phyloP scores from a whole-genome alignment of 2,329 filamentous ascomycete genomes.

The Neopestalotiopsis sp. region DNA sequence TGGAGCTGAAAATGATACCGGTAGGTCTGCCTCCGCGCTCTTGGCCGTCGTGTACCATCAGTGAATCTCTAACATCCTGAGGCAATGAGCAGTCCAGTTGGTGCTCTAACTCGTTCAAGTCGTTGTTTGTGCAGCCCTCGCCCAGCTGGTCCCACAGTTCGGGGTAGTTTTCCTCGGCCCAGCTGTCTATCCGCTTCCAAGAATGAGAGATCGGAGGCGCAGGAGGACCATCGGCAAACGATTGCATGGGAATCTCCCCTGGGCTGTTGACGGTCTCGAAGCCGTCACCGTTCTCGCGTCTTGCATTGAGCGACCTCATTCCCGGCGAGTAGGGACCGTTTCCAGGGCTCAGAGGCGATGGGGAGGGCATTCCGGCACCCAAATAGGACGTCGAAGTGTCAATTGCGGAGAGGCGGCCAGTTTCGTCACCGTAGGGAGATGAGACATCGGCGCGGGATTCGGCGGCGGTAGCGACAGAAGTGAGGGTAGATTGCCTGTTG shows the following conservation, averaged over 20 bases:
- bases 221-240: constrained; percentile 91
- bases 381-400: constrained; percentile 66
- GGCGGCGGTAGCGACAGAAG: constrained; percentile 85
- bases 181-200: constrained; percentile 92
- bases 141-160: constrained; percentile 93
- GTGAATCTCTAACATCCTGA: constrained; percentile 89
- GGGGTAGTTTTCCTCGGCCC: constrained; percentile 94
- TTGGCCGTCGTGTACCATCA: constrained; percentile 94
- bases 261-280: constrained; percentile 72
- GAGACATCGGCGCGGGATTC: constrained; percentile 88
- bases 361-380: constrained; percentile 49
- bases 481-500: constrained; percentile 80
- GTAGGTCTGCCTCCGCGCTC: constrained; percentile 91
- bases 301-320: constrained; percentile 78
- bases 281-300: constrained; percentile 62
- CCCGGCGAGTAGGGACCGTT: constrained; percentile 87
- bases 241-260: constrained; percentile 95
- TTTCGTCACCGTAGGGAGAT: constrained; percentile 79
- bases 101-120: constrained; percentile 96
- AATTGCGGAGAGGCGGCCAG: constrained; percentile 55
- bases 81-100: constrained; percentile 93
- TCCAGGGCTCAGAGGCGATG: constrained; percentile 57
- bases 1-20: constrained; percentile 89
- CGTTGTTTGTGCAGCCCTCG: constrained; percentile 90
- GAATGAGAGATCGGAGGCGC: constrained; percentile 87